Evolutionary conservation across 352 stramenopile genomes (phyloP).

Genomic region (Phytophthora tubulina): DNA sequence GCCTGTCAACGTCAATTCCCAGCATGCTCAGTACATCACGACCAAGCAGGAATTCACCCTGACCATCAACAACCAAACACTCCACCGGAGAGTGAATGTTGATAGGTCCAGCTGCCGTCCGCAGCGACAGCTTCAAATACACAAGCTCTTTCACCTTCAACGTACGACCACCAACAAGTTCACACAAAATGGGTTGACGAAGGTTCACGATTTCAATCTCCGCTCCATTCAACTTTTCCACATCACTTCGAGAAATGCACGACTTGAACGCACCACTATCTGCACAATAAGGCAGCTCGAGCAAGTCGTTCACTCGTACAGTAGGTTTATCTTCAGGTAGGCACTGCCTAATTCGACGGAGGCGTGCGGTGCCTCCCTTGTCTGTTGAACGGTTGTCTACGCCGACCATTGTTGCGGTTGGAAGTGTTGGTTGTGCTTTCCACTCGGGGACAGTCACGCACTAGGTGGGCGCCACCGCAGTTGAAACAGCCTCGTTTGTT

Average conservation of each 20-base stretch:
- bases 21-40: constrained; percentile 14
- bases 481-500: too few relatives aligned
- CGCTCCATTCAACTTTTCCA: too few relatives aligned
- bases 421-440: too few relatives aligned
- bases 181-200: constrained; percentile 5
- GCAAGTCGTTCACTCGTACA: too few relatives aligned
- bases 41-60: constrained; percentile 23
- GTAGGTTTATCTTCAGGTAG: too few relatives aligned
- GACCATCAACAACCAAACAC: constrained; percentile 21
- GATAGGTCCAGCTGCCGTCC: constrained; percentile 16
- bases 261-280: too few relatives aligned
- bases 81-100: constrained; percentile 14
- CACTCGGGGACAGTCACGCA: too few relatives aligned
- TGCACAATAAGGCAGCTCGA: too few relatives aligned
- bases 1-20: constrained; percentile 1
- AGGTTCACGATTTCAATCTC: constrained; percentile 5
- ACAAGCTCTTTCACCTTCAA: constrained; percentile 13
- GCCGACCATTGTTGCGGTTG: background rate
- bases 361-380: constrained; percentile 20
- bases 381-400: constrained; percentile 1
- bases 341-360: constrained; percentile 11
- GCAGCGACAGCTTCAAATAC: constrained; percentile 15
- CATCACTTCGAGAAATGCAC: too few relatives aligned
- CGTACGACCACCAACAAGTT: too few relatives aligned
- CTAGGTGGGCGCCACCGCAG: too few relatives aligned